phyloP scores from a whole-genome alignment of 768 basidiomycete genomes.

The Scleroderma citrinum region DNA sequence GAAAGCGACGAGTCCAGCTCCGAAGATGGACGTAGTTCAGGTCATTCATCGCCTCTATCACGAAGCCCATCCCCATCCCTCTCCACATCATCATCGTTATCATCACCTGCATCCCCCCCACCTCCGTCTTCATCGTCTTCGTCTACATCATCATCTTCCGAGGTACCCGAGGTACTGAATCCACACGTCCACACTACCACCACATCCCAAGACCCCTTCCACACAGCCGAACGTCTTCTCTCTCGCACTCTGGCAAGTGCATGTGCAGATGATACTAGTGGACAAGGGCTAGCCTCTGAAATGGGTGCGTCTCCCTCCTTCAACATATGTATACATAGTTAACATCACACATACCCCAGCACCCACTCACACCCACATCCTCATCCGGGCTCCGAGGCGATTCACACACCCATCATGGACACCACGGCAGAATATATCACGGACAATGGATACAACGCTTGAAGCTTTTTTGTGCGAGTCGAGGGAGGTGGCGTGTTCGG shows the following conservation, averaged over 20 bases:
- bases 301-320: constrained; percentile 26
- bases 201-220: not conserved
- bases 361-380: constrained; percentile 42
- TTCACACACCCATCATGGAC: constrained; percentile 44
- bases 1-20: not conserved
- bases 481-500: not conserved
- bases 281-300: constrained; percentile 34
- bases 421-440: constrained; percentile 38
- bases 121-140: not conserved
- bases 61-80: constrained; percentile 21
- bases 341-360: constrained; percentile 21
- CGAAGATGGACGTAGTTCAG: constrained; percentile 1
- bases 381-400: constrained; percentile 42
- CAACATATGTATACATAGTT: not conserved
- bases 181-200: too few species aligned
- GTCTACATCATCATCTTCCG: constrained; percentile 8
- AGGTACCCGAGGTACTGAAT: constrained; percentile 26
- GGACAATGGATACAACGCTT: constrained; percentile 32
- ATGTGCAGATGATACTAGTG: constrained; percentile 34
- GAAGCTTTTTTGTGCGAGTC: constrained; percentile 30
- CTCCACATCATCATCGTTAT: constrained; percentile 20
- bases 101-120: constrained; percentile 1
- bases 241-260: constrained; percentile 42
- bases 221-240: constrained; percentile 36
- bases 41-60: constrained; percentile 13